Conservation (phyloP, 2,329 filamentous ascomycete genomes). For the Ophiosphaerella korrae region DNA sequence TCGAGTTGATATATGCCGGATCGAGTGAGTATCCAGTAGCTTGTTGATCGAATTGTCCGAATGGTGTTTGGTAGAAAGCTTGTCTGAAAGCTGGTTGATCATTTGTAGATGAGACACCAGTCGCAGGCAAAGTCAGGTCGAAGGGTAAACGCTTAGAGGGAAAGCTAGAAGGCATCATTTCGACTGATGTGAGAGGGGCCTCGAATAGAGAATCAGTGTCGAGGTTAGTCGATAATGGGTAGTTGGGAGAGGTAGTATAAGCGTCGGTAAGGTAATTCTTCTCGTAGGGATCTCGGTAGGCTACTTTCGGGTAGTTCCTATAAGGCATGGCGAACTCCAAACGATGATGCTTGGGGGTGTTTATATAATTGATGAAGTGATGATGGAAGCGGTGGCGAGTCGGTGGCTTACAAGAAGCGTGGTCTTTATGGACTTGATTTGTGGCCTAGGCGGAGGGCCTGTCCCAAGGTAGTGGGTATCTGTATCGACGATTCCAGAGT, state of each 20-base stretch:
- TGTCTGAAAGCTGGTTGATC: conserved; percentile 17
- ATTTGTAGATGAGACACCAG: conserved; percentile 18
- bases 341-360: conserved; percentile 7
- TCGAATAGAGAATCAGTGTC: conserved; percentile 34
- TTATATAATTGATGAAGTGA: background rate
- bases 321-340: conserved; percentile 26
- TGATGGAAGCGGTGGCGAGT: background rate
- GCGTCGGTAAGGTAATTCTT: conserved; percentile 30
- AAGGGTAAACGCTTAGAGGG: conserved; percentile 11
- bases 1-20: conserved; percentile 14
- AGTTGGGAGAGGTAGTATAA: conserved; percentile 28
- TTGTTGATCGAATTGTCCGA: conserved; percentile 25
- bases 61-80: conserved; percentile 24
- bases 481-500: conserved; percentile 33
- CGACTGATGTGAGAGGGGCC: conserved; percentile 30
- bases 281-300: conserved; percentile 31
- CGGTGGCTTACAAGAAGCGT: background rate
- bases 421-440: background rate
- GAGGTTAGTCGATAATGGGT: conserved; percentile 35
- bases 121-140: conserved; percentile 20
- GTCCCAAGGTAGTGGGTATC: conserved; percentile 13
- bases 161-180: conserved; percentile 19
- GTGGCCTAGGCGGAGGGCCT: background rate
- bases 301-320: conserved; percentile 26
- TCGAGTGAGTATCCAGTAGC: conserved; percentile 26